Evolutionary conservation across 441 rosid genomes (phyloP).

Genomic region (Mallotus japonicus): DNA sequence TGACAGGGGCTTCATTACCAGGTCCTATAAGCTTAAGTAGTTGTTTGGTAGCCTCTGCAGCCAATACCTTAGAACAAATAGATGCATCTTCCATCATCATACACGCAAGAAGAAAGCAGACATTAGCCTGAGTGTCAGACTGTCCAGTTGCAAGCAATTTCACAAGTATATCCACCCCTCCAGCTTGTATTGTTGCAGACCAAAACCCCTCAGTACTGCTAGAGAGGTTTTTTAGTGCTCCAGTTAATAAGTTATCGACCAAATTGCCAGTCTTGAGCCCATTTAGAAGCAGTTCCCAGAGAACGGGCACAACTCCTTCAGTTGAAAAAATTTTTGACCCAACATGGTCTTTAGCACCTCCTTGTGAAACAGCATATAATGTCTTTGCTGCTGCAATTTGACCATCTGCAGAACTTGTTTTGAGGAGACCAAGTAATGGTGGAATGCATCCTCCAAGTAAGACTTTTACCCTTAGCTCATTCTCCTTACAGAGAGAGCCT

Average conservation of each 20-base stretch:
- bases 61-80: constrained; percentile 79
- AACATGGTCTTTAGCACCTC: constrained; percentile 94
- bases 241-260: constrained; percentile 90
- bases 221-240: constrained; percentile 89
- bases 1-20: constrained; percentile 93
- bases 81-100: constrained; percentile 97
- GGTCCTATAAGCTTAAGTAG: constrained; percentile 90
- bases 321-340: constrained; percentile 99
- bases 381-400: constrained; percentile 99
- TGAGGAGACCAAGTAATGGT: constrained; percentile 98
- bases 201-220: constrained; percentile 97
- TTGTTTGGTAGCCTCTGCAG: constrained; percentile 86
- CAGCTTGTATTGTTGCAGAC: constrained; percentile 85
- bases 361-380: constrained; percentile 95
- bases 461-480: constrained; percentile 97
- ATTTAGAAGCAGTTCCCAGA: constrained; percentile 82
- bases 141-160: constrained; percentile 87
- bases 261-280: constrained; percentile 76
- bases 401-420: constrained; percentile 93
- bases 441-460: constrained; percentile 99
- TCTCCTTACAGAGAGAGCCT: constrained; percentile 98
- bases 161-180: constrained; percentile 97
- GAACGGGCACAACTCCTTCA: constrained; percentile 98
- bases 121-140: constrained; percentile 81
- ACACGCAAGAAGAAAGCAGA: constrained; percentile 94